Evolutionary conservation across 495 filamentous ascomycete genomes (phyloP), one percentile per base, ranked within the genome.

Genomic region (Penicillium crystallinum): DNA sequence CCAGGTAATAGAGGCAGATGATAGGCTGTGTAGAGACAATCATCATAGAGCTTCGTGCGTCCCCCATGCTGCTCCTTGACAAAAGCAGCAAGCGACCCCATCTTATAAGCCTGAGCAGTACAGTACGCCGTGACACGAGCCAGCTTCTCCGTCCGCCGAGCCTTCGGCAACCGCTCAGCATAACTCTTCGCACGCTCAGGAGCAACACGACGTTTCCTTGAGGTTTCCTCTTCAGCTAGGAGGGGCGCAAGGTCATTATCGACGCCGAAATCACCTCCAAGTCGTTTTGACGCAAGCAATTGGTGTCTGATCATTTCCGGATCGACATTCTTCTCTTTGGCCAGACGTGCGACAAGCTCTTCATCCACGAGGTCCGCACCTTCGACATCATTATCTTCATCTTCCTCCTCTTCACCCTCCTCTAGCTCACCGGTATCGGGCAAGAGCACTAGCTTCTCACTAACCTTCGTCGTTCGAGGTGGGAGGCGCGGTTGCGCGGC

Each of bases 11-110:
- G 67, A 8, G 93, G 93, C 22, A 96, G 73, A 71, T 97, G 91
- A 68, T 97, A 99, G 27, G 92, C 93, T 5, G 84, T 87, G 61
- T 99, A 99, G 17, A 99, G 77, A 63, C 95, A 97, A 64, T 99
- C 95, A 68, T 97, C 95, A 67, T 99, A 99, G n/a, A 97, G 78
- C 68, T 99, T 99, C 35, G 91, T 95, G 71, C 88, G 82, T 0
- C 90, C 95, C n/a, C 86, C 85, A 77, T 99, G 93, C 62, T 82
- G 82, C 39, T 86, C 89, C 64, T 86, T 88, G 31, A 96, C 78
- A 72, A 99, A 99, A 39, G 87, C 81, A 17, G 90, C 89, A 35
- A 90, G 87, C 22, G 84, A 80, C 59, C 86, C 85, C 75, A 95
- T 84, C 71, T 89, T 92, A 69, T 87, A 97, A 10, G 86, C 87